phyloP scores from a whole-genome alignment of 2,329 filamentous ascomycete species.

The Clonostachys solani region DNA sequence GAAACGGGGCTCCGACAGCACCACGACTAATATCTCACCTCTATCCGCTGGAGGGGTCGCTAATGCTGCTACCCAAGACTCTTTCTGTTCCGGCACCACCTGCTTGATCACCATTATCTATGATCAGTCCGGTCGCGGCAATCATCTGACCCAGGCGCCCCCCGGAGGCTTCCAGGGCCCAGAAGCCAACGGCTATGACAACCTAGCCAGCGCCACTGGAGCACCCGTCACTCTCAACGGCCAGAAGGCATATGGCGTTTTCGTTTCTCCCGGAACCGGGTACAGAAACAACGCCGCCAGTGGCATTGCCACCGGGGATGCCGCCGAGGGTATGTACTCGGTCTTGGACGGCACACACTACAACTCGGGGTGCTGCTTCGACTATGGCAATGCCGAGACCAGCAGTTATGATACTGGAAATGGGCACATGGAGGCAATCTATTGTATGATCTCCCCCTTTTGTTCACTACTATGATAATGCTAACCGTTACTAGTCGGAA shows the following conservation, averaged over 20 bases:
- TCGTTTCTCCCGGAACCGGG: constrained; percentile 55
- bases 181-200: constrained; percentile 52
- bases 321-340: constrained; percentile 55
- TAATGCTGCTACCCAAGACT: constrained; percentile 55
- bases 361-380: constrained; percentile 52
- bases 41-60: constrained; percentile 57
- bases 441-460: too few relatives aligned
- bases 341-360: constrained; percentile 57
- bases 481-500: too few relatives aligned
- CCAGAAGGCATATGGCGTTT: constrained; percentile 60
- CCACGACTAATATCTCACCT: constrained; percentile 42
- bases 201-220: constrained; percentile 52
- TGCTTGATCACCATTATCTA: constrained; percentile 62
- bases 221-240: constrained; percentile 59
- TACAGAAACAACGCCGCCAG: constrained; percentile 54
- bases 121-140: constrained; percentile 58
- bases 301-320: constrained; percentile 50
- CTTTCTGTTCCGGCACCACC: constrained; percentile 55
- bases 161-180: constrained; percentile 57
- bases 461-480: too few relatives aligned
- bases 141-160: constrained; percentile 57
- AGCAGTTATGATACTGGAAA: constrained; percentile 49
- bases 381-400: constrained; percentile 54
- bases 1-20: constrained; percentile 31
- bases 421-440: constrained; percentile 64